Conservation (phyloP, 2,329 filamentous ascomycete genomes). For the Penicillium sp. region DNA sequence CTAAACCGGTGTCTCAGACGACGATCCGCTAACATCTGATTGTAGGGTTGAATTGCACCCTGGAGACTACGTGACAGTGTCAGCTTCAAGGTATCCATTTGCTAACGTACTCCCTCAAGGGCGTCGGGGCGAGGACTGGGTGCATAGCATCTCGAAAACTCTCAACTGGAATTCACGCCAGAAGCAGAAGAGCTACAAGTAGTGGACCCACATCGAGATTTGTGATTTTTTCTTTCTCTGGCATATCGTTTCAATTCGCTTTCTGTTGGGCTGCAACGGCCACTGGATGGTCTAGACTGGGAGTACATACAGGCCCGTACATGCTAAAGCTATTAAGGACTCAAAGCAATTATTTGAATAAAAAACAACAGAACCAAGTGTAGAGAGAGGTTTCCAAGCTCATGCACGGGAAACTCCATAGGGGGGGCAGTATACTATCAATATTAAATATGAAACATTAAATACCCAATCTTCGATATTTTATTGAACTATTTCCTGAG, state of each 20-base stretch:
- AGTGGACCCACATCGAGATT: neutral
- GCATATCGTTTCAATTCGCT: neutral
- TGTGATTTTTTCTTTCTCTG: neutral
- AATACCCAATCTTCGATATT: too few species aligned
- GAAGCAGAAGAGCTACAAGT: slow-evolving; percentile 48
- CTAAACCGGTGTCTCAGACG: neutral
- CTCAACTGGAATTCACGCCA: slow-evolving; percentile 57
- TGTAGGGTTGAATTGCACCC: slow-evolving; percentile 52
- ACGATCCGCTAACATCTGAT: slow-evolving; percentile 1
- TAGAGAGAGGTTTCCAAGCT: slow-evolving; percentile 6
- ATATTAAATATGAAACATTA: too few species aligned
- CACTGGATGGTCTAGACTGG: slow-evolving; percentile 12
- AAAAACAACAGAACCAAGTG: neutral
- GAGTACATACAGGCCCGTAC: slow-evolving; percentile 11
- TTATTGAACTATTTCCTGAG: too few species aligned
- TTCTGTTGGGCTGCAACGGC: slow-evolving; percentile 6
- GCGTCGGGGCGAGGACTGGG: slow-evolving; percentile 53
- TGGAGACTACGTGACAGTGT: slow-evolving; percentile 58
- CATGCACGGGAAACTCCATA: too few species aligned
- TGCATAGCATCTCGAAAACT: slow-evolving; percentile 55
- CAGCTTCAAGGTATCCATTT: slow-evolving; percentile 56
- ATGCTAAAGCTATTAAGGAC: too few species aligned
- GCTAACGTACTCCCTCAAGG: slow-evolving; percentile 53
- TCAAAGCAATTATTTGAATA: too few species aligned
- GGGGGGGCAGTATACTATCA: too few species aligned